A percentile compares a stretch with the other conserved stretches of the same genome.
Evolutionary conservation across 768 basidiomycete species (phyloP).

Genomic region (Multifurca ochricompacta): DNA sequence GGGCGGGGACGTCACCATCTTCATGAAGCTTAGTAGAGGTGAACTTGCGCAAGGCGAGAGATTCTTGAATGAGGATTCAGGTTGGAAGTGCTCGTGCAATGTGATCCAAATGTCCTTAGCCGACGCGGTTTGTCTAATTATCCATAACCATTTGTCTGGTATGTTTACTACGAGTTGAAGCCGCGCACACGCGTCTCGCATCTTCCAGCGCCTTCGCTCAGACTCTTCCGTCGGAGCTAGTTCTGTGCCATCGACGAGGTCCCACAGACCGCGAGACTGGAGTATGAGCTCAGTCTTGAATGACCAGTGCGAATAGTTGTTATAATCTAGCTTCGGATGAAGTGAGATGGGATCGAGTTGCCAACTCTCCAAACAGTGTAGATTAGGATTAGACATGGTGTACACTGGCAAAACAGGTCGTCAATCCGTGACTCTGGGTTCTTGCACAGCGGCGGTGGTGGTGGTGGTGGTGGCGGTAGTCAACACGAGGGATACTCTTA

Average conservation of each 20-base stretch:
- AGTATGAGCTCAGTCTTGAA: constrained; percentile 1
- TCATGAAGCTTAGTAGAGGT: background rate
- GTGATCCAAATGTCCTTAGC: constrained; percentile 6
- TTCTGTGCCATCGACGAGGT: constrained; percentile 11
- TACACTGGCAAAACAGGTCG: no score
- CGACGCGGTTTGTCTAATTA: background rate
- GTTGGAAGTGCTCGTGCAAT: constrained; percentile 11
- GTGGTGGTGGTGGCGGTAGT: no score
- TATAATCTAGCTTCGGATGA: constrained; percentile 16
- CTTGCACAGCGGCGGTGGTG: no score
- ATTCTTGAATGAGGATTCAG: constrained; percentile 10
- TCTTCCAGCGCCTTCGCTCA: constrained; percentile 5
- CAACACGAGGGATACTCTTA: background rate
- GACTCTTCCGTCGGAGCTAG: background rate
- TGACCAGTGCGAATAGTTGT: constrained; percentile 13
- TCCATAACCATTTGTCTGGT: constrained; percentile 11
- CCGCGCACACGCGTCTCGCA: constrained; percentile 12
- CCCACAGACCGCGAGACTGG: constrained; percentile 13
- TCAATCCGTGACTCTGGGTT: no score
- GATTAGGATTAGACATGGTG: background rate
- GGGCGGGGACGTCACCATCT: constrained; percentile 9
- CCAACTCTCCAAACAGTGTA: constrained; percentile 4
- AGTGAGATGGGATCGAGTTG: constrained; percentile 15
- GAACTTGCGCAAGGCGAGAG: constrained; percentile 13
- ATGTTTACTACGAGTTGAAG: constrained; percentile 12